Base-by-base conservation (phyloP, 2,329 filamentous ascomycete species). In the Myriosclerotinia scirpicola region DNA sequence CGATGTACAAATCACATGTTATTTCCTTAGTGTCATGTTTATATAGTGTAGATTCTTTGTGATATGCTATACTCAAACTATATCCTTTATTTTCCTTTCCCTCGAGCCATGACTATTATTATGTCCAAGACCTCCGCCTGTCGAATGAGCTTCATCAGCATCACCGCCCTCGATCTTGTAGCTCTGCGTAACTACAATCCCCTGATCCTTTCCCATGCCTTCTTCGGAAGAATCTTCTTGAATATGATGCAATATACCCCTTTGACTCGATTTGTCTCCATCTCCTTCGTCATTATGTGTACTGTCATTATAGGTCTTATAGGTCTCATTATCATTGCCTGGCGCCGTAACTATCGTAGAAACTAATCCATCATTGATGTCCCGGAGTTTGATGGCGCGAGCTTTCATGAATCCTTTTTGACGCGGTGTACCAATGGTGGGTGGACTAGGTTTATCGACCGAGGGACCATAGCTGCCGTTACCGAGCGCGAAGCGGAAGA, bases 211-310 rank as follows among this genome's bases (percentile, higher is more conserved):
- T 26, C 36, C 38, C 2, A 30, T 22, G 8, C 7, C 36, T 6
- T 36, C 12, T 0, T 15, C 12, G 20, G 22, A 6, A 4, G 20
- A 30, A 12, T 42, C 7, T 44, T 44, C 42, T 30, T 26, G 14
- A 9, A 36, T 38, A 30, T 48, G 30, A 11, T 36, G 26, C n/a
- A 64, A 50, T 6, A 64, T 64, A 2, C 53, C 42, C 30, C 36
- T 58, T 9, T 64, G 62, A 30, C 62, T 64, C 54, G 30, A 44
- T 22, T 64, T 58, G 42, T 64, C 60, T 6, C 60, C 40, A 15
- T 48, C 30, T 34, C 30, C 30, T 5, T 34, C 30, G 34, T 30
- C 40, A 40, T 38, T n/a, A 40, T 40, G 22, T 55, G 22, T 34
- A 34, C 30, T 34, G 4, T 34, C 30, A 34, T 34, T 34, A 34